Evolutionary conservation across 1,139 yeast species (phyloP), one percentile per base, ranked within the genome.

Genomic region (Pichiaceae sp.): DNA sequence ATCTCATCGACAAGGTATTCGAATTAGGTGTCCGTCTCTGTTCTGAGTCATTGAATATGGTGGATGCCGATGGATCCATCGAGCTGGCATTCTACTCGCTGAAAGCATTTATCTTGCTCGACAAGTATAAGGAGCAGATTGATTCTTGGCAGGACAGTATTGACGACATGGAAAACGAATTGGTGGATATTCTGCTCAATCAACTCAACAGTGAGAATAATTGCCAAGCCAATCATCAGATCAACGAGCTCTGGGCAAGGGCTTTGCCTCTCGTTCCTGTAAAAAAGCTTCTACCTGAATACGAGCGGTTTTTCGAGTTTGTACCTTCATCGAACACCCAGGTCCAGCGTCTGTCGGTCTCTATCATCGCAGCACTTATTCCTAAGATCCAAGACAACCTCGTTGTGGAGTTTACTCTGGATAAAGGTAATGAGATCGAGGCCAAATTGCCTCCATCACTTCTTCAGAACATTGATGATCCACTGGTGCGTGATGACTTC

Each of bases 371-470:
- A 25, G 52, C 50, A 24, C 42, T 65, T 17, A 66, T 77, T 31
- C 60, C 67, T 7, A 50, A 52, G 9, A 54, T 56, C 17, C 84
- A 80, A 48, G 76, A 75, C 48, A 75, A 73, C 20, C 58, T 70
- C 33, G 80, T 78, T 3, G 67, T 81, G 34, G 85, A 81, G 38
- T 72, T 68, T 48, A 81, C 78, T 40, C 61, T 81, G 39, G 57
- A 37, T 53, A 71, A 56, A 52, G 54, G 54, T 37, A 49, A 34
- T 17, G 27, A 31, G 3, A 35, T 31, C n/a, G 45, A 42, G 8
- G 44, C 39, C 6, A 51, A 55, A 27, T 56, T 75, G 21, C 74
- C 77, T 0, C 43, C 43, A 1, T 29, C 29, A 1, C 52, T 75
- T 21, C 42, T 70, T 7, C 46, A 56, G 0, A 55, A 56, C 14